Percentiles rank a stretch among this genome's conserved stretches.
Conservation (phyloP, 2,329 filamentous ascomycete species). For the Xenoacremonium recifei region DNA sequence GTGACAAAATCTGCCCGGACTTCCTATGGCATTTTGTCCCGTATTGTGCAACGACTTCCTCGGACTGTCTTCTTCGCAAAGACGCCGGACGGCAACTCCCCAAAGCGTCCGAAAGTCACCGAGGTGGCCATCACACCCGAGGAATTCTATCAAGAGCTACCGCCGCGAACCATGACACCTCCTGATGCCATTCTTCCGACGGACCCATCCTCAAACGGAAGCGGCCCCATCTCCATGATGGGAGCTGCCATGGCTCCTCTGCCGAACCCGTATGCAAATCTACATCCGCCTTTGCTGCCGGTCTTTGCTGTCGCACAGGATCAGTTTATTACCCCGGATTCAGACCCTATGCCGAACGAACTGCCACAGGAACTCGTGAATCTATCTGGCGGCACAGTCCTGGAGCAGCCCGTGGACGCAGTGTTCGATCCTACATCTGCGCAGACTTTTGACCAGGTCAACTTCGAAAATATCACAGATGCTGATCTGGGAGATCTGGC, state of each 20-base stretch:
- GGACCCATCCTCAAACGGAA: neutral
- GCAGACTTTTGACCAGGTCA: constrained; percentile 7
- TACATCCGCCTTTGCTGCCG: constrained; percentile 5
- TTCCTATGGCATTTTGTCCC: constrained; percentile 31
- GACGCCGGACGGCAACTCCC: constrained; percentile 4
- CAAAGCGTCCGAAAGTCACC: constrained; percentile 8
- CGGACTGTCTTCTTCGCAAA: constrained; percentile 19
- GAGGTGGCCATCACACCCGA: neutral
- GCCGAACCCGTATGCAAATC: constrained; percentile 2
- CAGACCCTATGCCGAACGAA: neutral
- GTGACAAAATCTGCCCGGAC: constrained; percentile 31
- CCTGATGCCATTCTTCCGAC: constrained; percentile 6
- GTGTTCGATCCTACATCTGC: neutral
- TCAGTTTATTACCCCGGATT: neutral
- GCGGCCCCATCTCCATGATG: neutral
- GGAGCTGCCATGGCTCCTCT: too few species aligned
- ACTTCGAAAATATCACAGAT: constrained; percentile 29
- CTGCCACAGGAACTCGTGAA: constrained; percentile 8
- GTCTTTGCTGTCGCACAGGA: constrained; percentile 14
- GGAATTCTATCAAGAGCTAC: neutral
- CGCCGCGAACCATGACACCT: neutral
- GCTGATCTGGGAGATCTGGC: constrained; percentile 33
- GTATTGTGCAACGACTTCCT: constrained; percentile 27
- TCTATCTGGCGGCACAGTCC: constrained; percentile 5
- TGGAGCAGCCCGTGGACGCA: constrained; percentile 2